These are phyloP conservation scores for Fraxinus paxiana DNA, from an alignment of 305 asterid genomes.

Conservation along the genomic window DNA sequence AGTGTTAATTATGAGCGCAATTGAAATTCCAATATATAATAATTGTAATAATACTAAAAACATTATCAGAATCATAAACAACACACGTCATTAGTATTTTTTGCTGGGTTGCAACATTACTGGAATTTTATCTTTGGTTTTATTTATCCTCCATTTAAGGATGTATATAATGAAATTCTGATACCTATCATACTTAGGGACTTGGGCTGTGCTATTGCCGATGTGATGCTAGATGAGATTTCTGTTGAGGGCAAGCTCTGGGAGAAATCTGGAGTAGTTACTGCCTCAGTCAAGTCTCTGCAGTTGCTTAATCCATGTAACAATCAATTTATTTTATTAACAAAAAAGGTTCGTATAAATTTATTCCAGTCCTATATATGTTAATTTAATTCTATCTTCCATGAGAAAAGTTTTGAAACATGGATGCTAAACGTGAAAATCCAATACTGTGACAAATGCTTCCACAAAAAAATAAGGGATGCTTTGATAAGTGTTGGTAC, in stretches of 20 bases:
- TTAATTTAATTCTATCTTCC: conserved; percentile 12
- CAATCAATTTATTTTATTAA: conserved; percentile 48
- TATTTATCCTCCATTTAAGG: background rate
- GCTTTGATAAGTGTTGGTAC: conserved; percentile 8
- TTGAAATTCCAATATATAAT: background rate
- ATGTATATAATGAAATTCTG: background rate
- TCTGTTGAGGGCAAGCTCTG: conserved; percentile 58
- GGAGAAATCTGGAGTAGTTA: conserved; percentile 61
- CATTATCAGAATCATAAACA: background rate
- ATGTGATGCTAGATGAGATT: conserved; percentile 50
- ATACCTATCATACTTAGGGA: conserved; percentile 37
- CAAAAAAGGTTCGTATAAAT: conserved; percentile 50
- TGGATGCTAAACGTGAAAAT: background rate
- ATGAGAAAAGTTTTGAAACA: conserved; percentile 2
- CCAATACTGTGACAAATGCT: background rate
- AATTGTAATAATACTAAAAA: background rate
- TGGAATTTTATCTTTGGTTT: background rate
- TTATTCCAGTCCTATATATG: conserved; percentile 9
- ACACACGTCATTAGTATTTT: background rate
- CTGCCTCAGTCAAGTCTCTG: conserved; percentile 50
- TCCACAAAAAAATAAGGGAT: conserved; percentile 8
- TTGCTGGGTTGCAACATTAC: background rate
- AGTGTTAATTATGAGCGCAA: too few species aligned
- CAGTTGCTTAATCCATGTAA: conserved; percentile 63
- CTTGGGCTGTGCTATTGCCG: conserved; percentile 60